Base-by-base conservation (phyloP, 2,329 filamentous ascomycete species). In the Ceratocystis lukuohia region DNA sequence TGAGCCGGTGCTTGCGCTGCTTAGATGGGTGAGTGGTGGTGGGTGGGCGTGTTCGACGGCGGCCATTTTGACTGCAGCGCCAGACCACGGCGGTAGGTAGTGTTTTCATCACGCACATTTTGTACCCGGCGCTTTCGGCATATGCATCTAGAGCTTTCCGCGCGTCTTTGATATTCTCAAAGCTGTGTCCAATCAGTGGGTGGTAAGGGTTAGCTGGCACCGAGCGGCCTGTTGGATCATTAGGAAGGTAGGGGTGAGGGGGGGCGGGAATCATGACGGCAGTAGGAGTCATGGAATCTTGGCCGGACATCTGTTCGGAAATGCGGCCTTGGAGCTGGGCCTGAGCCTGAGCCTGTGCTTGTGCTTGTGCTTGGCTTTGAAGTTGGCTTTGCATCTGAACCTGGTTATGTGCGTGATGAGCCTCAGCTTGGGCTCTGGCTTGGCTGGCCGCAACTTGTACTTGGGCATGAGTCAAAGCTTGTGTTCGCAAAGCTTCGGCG, bases 61-160 rank as follows among this genome's bases (percentile, higher is more conserved):
- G 66, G 20, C 66, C 66, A n/a, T 59, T 65, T 30, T 68, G 66
- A 44, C 66, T 68, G 37, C 66, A 68, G 5, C 66, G 66, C 66
- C 66, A 68, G 4, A 68, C 66, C 8, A 68, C 66, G 30, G 66
- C 66, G 6, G 66, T 65, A 8, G 66, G 66, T 10, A 68, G 66
- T 17, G 66, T 68, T 41, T 68, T 68, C 66, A 68, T 68, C 41
- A 68, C 66, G 12, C 66, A 68, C 17, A 68, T 25, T 61, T 68
- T 68, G 66, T 68, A 68, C 4, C 66, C 66, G 22, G 66, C 61
- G 2, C 63, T 48, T 28, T 68, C 66, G n/a, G 66, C 66, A 61
- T 68, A 65, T 10, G 64, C 64, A 63, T 68, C 66, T 4, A 68
- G 64, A 5, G 66, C 64, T 17, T 57, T 56, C 46, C 66, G 66